Percentiles rank a stretch among this genome's conserved stretches.
Evolutionary conservation across 164 flowering plant genomes (phyloP).

Genomic region (Aristolochia californica): DNA sequence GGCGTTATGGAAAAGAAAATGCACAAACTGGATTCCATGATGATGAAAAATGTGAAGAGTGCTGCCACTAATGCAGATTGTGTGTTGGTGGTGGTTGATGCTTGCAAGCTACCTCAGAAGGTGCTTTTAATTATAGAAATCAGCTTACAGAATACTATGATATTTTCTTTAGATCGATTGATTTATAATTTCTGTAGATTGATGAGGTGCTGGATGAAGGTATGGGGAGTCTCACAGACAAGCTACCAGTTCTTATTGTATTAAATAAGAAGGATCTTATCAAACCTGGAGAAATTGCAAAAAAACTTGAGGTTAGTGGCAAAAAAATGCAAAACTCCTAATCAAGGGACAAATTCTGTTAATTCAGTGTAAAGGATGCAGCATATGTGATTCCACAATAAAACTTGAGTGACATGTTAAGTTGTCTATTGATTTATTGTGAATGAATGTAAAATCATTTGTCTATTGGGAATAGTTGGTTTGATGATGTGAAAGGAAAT

Average conservation of each 20-base stretch:
- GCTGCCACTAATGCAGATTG: constrained; percentile 88
- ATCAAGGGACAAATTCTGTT: no score
- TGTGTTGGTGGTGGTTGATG: constrained; percentile 88
- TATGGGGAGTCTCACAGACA: constrained; percentile 37
- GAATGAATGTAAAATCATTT: no score
- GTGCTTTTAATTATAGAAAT: constrained; percentile 26
- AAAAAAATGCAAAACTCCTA: background rate
- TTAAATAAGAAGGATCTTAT: constrained; percentile 90
- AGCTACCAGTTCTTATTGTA: constrained; percentile 70
- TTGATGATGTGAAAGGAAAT: no score
- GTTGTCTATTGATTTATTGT: no score
- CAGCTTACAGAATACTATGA: background rate
- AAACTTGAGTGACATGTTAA: no score
- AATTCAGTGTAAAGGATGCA: no score
- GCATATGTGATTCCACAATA: no score
- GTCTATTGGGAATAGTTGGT: no score
- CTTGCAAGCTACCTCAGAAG: constrained; percentile 70
- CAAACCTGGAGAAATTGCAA: constrained; percentile 95
- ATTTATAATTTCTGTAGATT: constrained; percentile 37
- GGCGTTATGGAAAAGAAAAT: constrained; percentile 93
- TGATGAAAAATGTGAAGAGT: constrained; percentile 95
- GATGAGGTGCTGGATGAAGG: constrained; percentile 85
- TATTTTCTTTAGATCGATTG: background rate
- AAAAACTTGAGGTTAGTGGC: constrained; percentile 65
- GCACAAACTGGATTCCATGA: constrained; percentile 94